Base-by-base conservation (phyloP, 306 rosid species). In the Geum urbanum region DNA sequence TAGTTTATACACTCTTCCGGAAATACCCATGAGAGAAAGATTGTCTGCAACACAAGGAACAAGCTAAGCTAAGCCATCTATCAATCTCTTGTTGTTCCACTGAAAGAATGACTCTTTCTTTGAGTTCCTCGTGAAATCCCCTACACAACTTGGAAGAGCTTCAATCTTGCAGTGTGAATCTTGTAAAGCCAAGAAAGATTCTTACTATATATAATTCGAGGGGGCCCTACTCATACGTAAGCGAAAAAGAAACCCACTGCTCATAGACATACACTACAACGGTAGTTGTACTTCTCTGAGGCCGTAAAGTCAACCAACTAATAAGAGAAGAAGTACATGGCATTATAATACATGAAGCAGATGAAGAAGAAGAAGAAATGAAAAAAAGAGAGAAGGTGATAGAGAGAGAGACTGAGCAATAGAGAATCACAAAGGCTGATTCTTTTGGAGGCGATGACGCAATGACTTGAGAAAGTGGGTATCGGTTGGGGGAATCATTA, bases 251-350 rank as follows among this genome's bases (percentile, higher is more conserved):
- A 15, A 43, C 24, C 37, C 60, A 55, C 37, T 32, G 37, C 37
- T 22, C 60, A 55, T 3, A 48, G 48, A 44, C 50, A 20, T 32
- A 32, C 37, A 32, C 37, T 32, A 32, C 37, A 1, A 32, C 3
- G 37, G 37, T 32, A 2, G 37, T 70, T 66, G 85, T 67, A 77
- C 64, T 74, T 66, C 80, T 65, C 75, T 32, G 4, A 32, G 56
- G 65, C 43, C 37, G 71, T 5, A 56, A 83, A 86, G 96, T 89
- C 91, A 84, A 79, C 83, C 54, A 20, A 62, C 45, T 32, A 32
- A 32, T 32, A 2, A 32, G 37, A 68, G 58, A 9, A 68, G 58
- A 9, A 13, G 14, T 20, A 8, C 0, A n/a, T n/a, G n/a, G n/a
- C n/a, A n/a, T n/a, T n/a, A n/a, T n/a, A n/a, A n/a, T n/a, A n/a